These are phyloP conservation scores for Elongisporangium anandrum DNA, from an alignment of 352 stramenopile genomes.

Conservation along the genomic window DNA sequence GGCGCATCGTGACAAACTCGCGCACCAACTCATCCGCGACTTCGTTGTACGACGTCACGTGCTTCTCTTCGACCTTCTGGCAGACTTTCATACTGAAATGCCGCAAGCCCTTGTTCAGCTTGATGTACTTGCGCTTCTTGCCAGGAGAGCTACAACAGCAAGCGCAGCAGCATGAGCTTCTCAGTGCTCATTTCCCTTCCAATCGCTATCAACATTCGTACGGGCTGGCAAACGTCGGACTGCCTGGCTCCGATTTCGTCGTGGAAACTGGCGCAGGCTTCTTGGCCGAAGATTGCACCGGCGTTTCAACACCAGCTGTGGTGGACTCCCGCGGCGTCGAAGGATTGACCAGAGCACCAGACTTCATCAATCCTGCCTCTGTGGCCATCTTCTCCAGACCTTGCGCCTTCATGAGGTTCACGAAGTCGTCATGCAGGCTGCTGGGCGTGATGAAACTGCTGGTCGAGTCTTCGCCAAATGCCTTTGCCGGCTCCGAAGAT, in stretches of 20 bases:
- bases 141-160: slow-evolving; percentile 33
- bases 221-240: slow-evolving; percentile 57
- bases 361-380: slow-evolving; percentile 68
- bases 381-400: slow-evolving; percentile 83
- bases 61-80: slow-evolving; percentile 96
- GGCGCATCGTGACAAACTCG: slow-evolving; percentile 85
- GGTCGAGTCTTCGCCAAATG: slow-evolving; percentile 36
- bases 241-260: slow-evolving; percentile 13
- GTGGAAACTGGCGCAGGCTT: slow-evolving; percentile 5
- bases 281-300: slow-evolving; percentile 7
- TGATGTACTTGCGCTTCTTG: slow-evolving; percentile 80
- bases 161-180: slow-evolving; percentile 1
- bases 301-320: slow-evolving; percentile 3
- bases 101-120: slow-evolving; percentile 90
- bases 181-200: not conserved
- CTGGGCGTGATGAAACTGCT: slow-evolving; percentile 42
- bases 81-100: slow-evolving; percentile 97
- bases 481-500: slow-evolving; percentile 1
- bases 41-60: slow-evolving; percentile 95
- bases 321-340: slow-evolving; percentile 21
- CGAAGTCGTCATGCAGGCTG: slow-evolving; percentile 85
- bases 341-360: slow-evolving; percentile 59
- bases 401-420: slow-evolving; percentile 84
- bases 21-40: slow-evolving; percentile 92
- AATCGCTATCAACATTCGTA: slow-evolving; percentile 16